A percentile compares a stretch with the other conserved stretches of the same genome.
Conservation (phyloP, 225 moss, liverwort and hornwort genomes). For the Polytrichum formosum region DNA sequence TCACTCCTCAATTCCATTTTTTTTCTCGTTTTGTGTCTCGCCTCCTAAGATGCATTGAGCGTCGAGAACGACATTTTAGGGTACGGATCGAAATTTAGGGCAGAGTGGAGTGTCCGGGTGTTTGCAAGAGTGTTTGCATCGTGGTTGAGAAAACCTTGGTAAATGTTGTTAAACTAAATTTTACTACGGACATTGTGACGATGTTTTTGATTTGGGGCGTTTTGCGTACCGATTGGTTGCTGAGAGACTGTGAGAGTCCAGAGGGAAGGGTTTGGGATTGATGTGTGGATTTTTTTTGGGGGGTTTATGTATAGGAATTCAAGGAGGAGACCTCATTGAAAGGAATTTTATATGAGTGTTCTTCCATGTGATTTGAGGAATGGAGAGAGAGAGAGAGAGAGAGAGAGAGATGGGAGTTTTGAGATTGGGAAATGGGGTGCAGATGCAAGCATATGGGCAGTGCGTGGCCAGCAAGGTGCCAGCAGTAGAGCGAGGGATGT, state of each 20-base stretch:
- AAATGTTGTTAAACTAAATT: background rate
- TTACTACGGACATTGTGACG: background rate
- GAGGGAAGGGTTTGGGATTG: background rate
- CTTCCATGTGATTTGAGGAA: background rate
- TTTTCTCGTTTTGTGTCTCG: no score
- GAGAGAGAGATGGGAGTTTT: conserved; percentile 1
- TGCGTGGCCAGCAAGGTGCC: conserved; percentile 84
- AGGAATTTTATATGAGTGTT: background rate
- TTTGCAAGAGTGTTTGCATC: no score
- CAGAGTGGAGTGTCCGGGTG: no score
- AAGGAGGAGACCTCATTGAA: background rate
- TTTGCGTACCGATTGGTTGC: no score
- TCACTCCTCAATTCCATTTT: no score
- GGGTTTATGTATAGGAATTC: background rate
- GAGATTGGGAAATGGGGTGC: conserved; percentile 14
- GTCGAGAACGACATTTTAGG: no score
- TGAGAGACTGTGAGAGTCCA: background rate
- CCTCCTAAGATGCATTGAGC: no score
- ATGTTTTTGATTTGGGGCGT: background rate
- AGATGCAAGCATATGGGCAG: conserved; percentile 90
- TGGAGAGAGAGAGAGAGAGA: background rate
- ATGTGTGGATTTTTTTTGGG: background rate
- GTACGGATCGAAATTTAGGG: background rate
- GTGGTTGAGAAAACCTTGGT: background rate
- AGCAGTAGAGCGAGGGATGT: conserved; percentile 82